Evolutionary conservation across 345 rosid genomes (phyloP), one percentile per base, ranked within the genome.

Genomic region (Linum tenue): DNA sequence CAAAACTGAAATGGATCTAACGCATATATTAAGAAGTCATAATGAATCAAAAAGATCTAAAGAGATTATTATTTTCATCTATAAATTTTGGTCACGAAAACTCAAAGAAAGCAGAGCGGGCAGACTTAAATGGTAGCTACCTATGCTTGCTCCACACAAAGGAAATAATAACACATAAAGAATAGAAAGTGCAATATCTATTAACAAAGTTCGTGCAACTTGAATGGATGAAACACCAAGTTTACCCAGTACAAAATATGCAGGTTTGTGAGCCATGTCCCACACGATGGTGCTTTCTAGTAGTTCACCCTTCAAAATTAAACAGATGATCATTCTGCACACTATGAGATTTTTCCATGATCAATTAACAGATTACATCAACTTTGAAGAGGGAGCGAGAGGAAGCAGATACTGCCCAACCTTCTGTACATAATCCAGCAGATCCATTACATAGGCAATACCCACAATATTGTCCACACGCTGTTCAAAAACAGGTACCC

Each of bases 401-500:
- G 38, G 60, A 48, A 67, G 48, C 56, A 67, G 67, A 71, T 78
- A 57, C 64, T 69, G 63, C 55, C 84, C 59, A 65, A 91, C 99
- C 97, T 94, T 94, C 76, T 76, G 91, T 73, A 83, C 95, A 76
- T 80, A 88, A 78, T 94, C 99, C 55, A 94, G 80, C 53, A 94
- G 87, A 82, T 91, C 96, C 99, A 94, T 94, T 53, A 97, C 97
- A 75, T 94, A 91, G 63, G 95, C 99, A 64, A 94, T 88, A 41
- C 99, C 99, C 72, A 88, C 89, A 39, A 94, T 94, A 62, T 94
- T 94, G 80, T 90, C 99, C 73, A 94, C 79, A 12, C 97, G 95
- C 85, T 94, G 96, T 87, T 94, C 97, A 80, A 90, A 94, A 73
- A 87, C 99, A 77, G 97, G 97, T 65, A 94, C 97, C 92, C 99